Evolutionary conservation across 2,329 filamentous ascomycete genomes (phyloP).

Genomic region (Coleophoma cylindrospora): DNA sequence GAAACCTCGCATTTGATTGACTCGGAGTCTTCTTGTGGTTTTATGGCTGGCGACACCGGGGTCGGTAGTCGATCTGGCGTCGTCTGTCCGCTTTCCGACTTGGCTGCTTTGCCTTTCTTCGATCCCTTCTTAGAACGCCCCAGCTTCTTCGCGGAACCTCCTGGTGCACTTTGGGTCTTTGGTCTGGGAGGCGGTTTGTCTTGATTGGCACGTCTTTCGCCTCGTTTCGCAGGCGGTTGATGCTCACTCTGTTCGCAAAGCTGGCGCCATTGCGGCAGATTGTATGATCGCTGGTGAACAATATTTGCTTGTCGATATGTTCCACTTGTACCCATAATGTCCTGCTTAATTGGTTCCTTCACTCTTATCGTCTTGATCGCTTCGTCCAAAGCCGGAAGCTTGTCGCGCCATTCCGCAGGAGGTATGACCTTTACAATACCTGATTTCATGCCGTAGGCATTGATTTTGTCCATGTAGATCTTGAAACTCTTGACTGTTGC

Average conservation of each 20-base stretch:
- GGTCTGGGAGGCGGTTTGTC: conserved; percentile 26
- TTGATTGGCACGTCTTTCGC: conserved; percentile 62
- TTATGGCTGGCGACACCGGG: conserved; percentile 42
- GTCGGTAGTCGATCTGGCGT: conserved; percentile 42
- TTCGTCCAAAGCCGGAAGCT: conserved; percentile 74
- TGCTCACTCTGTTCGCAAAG: conserved; percentile 93
- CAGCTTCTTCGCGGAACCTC: conserved; percentile 12
- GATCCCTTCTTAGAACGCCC: conserved; percentile 15
- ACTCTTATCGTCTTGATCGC: conserved; percentile 87
- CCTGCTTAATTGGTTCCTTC: conserved; percentile 95
- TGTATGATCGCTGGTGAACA: conserved; percentile 92
- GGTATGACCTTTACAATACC: conserved; percentile 96
- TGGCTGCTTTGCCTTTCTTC: conserved; percentile 9
- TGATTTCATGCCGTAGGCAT: conserved; percentile 94
- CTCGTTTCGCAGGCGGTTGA: conserved; percentile 86
- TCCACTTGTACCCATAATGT: conserved; percentile 93
- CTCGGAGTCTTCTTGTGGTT: conserved; percentile 28
- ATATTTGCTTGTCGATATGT: conserved; percentile 97
- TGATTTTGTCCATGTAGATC: conserved; percentile 66
- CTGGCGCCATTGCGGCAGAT: conserved; percentile 91
- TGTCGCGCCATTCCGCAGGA: conserved; percentile 85
- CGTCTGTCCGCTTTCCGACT: conserved; percentile 20
- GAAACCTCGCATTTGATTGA: conserved; percentile 27
- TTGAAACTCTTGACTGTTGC: conserved; percentile 1
- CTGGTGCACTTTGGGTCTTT: conserved; percentile 15